Conservation (phyloP, 441 rosid genomes). For the Populus hybrid region DNA sequence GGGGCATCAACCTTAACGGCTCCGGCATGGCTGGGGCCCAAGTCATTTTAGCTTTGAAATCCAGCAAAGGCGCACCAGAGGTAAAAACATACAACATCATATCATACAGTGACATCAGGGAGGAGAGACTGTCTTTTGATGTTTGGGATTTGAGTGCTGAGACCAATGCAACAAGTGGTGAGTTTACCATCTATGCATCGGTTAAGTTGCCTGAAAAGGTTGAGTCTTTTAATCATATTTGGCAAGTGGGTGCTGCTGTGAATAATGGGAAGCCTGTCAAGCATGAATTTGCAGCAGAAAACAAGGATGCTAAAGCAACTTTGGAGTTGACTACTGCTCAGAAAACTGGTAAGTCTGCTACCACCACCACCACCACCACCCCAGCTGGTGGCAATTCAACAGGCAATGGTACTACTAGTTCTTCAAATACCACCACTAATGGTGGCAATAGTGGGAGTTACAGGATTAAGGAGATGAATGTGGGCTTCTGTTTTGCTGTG, state of each 20-base stretch:
- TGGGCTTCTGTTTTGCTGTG: conserved; percentile 31
- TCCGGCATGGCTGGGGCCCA: conserved; percentile 67
- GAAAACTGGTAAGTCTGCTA: not conserved
- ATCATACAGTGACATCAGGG: conserved; percentile 22
- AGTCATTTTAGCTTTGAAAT: conserved; percentile 56
- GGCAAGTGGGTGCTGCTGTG: conserved; percentile 71
- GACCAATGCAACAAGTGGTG: conserved; percentile 18
- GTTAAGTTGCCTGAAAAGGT: conserved; percentile 48
- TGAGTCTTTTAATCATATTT: conserved; percentile 59
- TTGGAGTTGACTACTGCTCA: conserved; percentile 25
- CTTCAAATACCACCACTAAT: not conserved
- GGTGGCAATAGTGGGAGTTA: conserved; percentile 3
- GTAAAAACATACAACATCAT: conserved; percentile 50
- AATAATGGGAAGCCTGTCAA: conserved; percentile 27
- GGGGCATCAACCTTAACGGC: conserved; percentile 71
- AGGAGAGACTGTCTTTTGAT: conserved; percentile 40
- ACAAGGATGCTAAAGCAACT: conserved; percentile 23
- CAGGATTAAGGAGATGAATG: conserved; percentile 3
- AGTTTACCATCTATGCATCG: conserved; percentile 42
- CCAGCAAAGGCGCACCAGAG: conserved; percentile 21
- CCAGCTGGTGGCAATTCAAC: conserved; percentile 1
- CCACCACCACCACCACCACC: not conserved
- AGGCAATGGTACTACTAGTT: not conserved
- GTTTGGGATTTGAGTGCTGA: conserved; percentile 50
- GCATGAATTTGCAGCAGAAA: conserved; percentile 32